Evolutionary conservation across 371 early-diverging fungal species (phyloP).

Genomic region (Dichotomocladium elegans): DNA sequence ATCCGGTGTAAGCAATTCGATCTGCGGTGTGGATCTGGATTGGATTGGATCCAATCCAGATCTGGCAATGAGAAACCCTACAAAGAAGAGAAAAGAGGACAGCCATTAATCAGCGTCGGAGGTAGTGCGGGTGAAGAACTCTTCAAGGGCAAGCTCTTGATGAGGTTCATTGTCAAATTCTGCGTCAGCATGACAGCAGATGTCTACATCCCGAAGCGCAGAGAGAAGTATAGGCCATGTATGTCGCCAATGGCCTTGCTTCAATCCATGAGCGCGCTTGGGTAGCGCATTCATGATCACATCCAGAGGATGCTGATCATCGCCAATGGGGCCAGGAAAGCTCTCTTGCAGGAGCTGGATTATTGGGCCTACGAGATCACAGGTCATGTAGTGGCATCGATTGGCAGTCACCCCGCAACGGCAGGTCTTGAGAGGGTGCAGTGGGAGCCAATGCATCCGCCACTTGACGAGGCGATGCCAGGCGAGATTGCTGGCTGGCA

Average conservation of each 20-base stretch:
- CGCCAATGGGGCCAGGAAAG: neutral
- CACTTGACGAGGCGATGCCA: slow-evolving; percentile 7
- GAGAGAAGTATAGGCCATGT: neutral
- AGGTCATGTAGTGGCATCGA: neutral
- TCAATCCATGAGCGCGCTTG: neutral
- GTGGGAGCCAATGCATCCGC: neutral
- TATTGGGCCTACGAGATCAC: neutral
- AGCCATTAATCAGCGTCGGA: neutral
- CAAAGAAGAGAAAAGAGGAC: no score
- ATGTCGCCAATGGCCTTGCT: neutral
- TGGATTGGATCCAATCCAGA: no score
- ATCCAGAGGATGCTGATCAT: neutral
- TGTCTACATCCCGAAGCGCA: slow-evolving; percentile 3
- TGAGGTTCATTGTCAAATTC: neutral
- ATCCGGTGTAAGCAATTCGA: no score
- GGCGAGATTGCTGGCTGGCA: neutral
- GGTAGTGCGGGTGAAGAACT: neutral
- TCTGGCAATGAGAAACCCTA: no score
- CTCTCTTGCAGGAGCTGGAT: neutral
- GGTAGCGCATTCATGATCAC: neutral
- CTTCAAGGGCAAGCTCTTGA: neutral
- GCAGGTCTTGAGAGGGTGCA: neutral
- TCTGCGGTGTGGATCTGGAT: no score
- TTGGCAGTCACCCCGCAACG: neutral
- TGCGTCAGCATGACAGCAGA: neutral